phyloP scores from a whole-genome alignment of 345 rosid genomes.

The Salix brachista region DNA sequence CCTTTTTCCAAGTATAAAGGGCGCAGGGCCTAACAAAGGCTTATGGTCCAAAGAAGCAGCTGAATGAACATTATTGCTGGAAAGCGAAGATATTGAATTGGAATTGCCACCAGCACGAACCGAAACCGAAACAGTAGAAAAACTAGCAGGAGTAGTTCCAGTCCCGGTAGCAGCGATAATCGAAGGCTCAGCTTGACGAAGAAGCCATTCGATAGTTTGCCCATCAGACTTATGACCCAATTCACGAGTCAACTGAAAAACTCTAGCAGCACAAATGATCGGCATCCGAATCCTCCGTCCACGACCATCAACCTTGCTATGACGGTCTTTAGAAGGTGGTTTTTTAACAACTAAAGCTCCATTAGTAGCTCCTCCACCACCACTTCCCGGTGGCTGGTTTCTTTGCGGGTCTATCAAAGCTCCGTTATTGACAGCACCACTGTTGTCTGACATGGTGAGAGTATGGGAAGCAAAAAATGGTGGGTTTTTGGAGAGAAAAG shows the following conservation, averaged over 20 bases:
- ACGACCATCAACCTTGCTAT: slow-evolving; percentile 95
- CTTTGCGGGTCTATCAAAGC: slow-evolving; percentile 48
- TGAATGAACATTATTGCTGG: background rate
- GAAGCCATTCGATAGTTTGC: slow-evolving; percentile 97
- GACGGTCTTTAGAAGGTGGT: slow-evolving; percentile 93
- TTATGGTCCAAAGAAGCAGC: slow-evolving; percentile 48
- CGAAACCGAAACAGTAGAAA: slow-evolving; percentile 73
- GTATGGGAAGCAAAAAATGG: background rate
- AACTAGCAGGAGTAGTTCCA: slow-evolving; percentile 92
- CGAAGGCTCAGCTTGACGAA: slow-evolving; percentile 99
- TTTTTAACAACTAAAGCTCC: slow-evolving; percentile 63
- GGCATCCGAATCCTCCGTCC: slow-evolving; percentile 99
- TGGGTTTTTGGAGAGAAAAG: background rate
- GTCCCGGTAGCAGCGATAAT: slow-evolving; percentile 97
- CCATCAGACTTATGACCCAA: slow-evolving; percentile 98
- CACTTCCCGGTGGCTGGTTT: slow-evolving; percentile 24
- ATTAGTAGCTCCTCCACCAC: slow-evolving; percentile 17
- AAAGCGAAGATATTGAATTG: slow-evolving; percentile 32
- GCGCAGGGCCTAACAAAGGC: slow-evolving; percentile 63
- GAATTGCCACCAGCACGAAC: slow-evolving; percentile 53
- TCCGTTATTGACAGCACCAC: slow-evolving; percentile 37
- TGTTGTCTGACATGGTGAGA: slow-evolving; percentile 54
- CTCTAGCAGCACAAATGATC: slow-evolving; percentile 99
- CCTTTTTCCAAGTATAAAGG: slow-evolving; percentile 89
- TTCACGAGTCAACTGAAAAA: slow-evolving; percentile 93